Base-by-base conservation (phyloP, 257 asterid species). In the Jasminum sambac region DNA sequence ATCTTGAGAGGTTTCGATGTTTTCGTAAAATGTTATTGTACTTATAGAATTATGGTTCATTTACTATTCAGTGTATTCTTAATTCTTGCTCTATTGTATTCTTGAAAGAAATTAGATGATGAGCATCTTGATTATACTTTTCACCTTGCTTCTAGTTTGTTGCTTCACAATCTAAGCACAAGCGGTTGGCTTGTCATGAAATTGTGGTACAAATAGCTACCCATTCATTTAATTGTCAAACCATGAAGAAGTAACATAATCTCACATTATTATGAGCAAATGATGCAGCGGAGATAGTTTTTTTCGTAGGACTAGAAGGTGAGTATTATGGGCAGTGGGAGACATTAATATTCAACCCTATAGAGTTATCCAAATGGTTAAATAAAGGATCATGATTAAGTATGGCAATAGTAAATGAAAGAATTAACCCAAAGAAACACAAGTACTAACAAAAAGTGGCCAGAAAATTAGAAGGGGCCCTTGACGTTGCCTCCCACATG, bases 81-180 rank as follows among this genome's bases (percentile, higher is more conserved):
- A 68, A 37, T 48, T 77, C 75, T 34, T 39, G 46, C 23, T 63
- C 62, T 13, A 42, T 66, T 73, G 72, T 59, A 48, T 26, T 36
- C 66, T 57, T 59, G 60, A 38, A 9, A 13, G 46, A 6, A 52
- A 48, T 48, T 43, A 19, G 64, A 57, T 41, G 64, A 19, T 64
- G 36, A 30, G 4, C 36, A 30, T 30, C 36, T 30, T 30, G 36
- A 30, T 30, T 30, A 30, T 30, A 30, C 36, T 30, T 57, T 52
- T 25, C 7, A 16, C 38, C 52, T 17, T 40, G 60, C 44, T 72
- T 72, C 52, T 43, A 44, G 57, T 70, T 70, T 59, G 68, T 71
- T 66, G 58, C 61, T 63, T 38, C 67, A 24, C 64, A 34, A 25
- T 67, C 48, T 36, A 12, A 24, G 8, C 60, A 50, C 59, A n/a